A percentile compares a stretch with the other conserved stretches of the same genome.
Conservation (phyloP, 306 rosid genomes). For the Purshia tridentata region DNA sequence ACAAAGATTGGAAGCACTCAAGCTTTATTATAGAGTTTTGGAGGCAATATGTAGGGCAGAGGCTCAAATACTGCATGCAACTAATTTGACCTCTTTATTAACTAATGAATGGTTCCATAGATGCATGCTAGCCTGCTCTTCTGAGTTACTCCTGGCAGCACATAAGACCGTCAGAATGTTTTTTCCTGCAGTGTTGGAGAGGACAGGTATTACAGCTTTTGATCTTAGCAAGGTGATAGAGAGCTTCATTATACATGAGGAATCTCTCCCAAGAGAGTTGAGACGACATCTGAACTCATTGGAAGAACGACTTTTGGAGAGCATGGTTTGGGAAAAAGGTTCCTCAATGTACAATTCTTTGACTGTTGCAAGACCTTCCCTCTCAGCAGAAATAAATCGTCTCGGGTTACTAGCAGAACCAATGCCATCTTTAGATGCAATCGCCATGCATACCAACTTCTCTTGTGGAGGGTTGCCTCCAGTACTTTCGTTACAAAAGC, state of each 20-base stretch:
- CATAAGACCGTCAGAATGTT: slow-evolving; percentile 96
- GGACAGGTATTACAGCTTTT: slow-evolving; percentile 98
- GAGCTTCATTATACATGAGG: slow-evolving; percentile 95
- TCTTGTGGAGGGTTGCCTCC: slow-evolving; percentile 75
- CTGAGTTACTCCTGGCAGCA: slow-evolving; percentile 93
- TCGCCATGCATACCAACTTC: slow-evolving; percentile 71
- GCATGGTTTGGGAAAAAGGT: slow-evolving; percentile 99
- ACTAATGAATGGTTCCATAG: slow-evolving; percentile 98
- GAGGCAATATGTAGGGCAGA: slow-evolving; percentile 99
- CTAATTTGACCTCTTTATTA: slow-evolving; percentile 81
- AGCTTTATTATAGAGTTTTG: slow-evolving; percentile 83
- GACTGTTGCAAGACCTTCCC: slow-evolving; percentile 81
- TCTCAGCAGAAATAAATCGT: slow-evolving; percentile 80
- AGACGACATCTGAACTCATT: slow-evolving; percentile 90
- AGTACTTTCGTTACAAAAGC: slow-evolving; percentile 65
- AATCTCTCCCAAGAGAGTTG: slow-evolving; percentile 95
- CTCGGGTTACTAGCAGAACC: slow-evolving; percentile 87
- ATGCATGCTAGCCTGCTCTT: slow-evolving; percentile 99
- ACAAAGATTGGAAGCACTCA: slow-evolving; percentile 82
- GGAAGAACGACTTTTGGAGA: slow-evolving; percentile 97
- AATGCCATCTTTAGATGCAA: slow-evolving; percentile 96
- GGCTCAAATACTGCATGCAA: slow-evolving; percentile 80
- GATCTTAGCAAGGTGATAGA: slow-evolving; percentile 99
- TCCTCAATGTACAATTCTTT: slow-evolving; percentile 97
- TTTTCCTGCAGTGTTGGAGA: slow-evolving; percentile 96